Evolutionary conservation across 768 basidiomycete genomes (phyloP).

Genomic region (Russula sp.): DNA sequence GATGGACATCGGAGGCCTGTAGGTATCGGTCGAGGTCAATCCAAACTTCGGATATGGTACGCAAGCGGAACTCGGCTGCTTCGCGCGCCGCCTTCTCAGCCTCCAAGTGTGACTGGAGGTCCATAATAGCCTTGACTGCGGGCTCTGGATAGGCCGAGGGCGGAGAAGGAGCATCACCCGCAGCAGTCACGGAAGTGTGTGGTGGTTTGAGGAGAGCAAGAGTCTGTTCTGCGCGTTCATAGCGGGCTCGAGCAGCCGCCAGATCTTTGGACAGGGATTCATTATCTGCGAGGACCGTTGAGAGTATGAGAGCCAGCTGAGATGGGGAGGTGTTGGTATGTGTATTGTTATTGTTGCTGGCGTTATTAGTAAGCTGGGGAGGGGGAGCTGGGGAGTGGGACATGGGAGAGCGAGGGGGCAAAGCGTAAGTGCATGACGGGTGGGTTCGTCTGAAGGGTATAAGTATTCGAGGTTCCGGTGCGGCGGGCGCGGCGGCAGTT

Average conservation of each 20-base stretch:
- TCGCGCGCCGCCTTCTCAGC: slow-evolving; percentile 21
- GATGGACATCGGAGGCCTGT: slow-evolving; percentile 14
- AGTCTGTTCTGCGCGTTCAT: slow-evolving; percentile 20
- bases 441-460: slow-evolving; percentile 18
- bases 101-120: slow-evolving; percentile 18
- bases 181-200: not conserved
- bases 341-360: slow-evolving; percentile 2
- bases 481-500: slow-evolving; percentile 21
- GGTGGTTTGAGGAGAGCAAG: slow-evolving; percentile 15
- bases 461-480: slow-evolving; percentile 22
- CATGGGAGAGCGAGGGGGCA: slow-evolving; percentile 18
- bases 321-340: slow-evolving; percentile 14
- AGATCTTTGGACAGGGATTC: slow-evolving; percentile 20
- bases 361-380: slow-evolving; percentile 14
- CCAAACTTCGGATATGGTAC: slow-evolving; percentile 20
- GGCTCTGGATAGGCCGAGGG: slow-evolving; percentile 12
- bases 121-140: slow-evolving; percentile 17
- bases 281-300: slow-evolving; percentile 22
- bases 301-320: slow-evolving; percentile 22
- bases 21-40: slow-evolving; percentile 20
- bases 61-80: slow-evolving; percentile 17
- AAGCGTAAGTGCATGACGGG: slow-evolving; percentile 19
- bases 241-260: slow-evolving; percentile 11
- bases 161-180: slow-evolving; percentile 8
- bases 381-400: slow-evolving; percentile 20